phyloP scores from a whole-genome alignment of 352 stramenopile species.

The Pythium pyrilobum region DNA sequence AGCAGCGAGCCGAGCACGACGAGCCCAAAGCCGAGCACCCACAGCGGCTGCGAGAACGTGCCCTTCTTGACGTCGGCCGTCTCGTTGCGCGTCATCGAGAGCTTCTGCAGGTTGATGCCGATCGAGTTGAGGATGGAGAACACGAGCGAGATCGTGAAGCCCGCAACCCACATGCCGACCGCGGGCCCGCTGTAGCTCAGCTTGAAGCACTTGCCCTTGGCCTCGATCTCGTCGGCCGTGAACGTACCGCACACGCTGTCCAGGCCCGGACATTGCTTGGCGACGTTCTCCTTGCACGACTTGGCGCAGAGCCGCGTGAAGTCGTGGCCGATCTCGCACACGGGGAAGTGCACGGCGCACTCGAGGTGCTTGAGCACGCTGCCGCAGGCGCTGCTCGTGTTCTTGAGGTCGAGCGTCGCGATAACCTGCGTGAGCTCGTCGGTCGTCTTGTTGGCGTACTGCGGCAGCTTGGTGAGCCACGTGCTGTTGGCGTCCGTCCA shows the following conservation, averaged over 20 bases:
- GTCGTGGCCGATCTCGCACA: slow-evolving; percentile 77
- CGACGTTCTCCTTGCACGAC: slow-evolving; percentile 56
- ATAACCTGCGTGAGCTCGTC: slow-evolving; percentile 35
- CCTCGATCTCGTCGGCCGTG: slow-evolving; percentile 38
- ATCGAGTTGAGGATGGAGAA: slow-evolving; percentile 88
- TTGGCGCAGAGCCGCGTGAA: slow-evolving; percentile 51
- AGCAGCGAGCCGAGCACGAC: slow-evolving; percentile 81
- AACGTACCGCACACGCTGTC: slow-evolving; percentile 48
- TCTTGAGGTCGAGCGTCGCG: slow-evolving; percentile 49
- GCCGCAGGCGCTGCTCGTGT: slow-evolving; percentile 57
- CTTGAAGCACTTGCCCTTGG: slow-evolving; percentile 79
- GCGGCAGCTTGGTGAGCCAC: slow-evolving; percentile 34
- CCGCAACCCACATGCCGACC: slow-evolving; percentile 81
- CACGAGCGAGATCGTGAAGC: slow-evolving; percentile 82
- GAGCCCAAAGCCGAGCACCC: slow-evolving; percentile 82
- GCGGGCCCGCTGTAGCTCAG: slow-evolving; percentile 60
- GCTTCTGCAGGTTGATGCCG: slow-evolving; percentile 90
- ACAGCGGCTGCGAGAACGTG: slow-evolving; percentile 83
- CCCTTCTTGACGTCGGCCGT: slow-evolving; percentile 56
- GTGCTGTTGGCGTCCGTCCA: slow-evolving; percentile 48
- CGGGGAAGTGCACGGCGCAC: slow-evolving; percentile 70
- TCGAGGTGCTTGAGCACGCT: slow-evolving; percentile 51
- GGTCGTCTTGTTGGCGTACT: slow-evolving; percentile 35
- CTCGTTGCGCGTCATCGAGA: slow-evolving; percentile 80
- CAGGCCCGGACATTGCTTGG: slow-evolving; percentile 60